A percentile compares a stretch with the other conserved stretches of the same genome.
Conservation (phyloP, 2,329 filamentous ascomycete genomes). For the Claviceps digitariae region DNA sequence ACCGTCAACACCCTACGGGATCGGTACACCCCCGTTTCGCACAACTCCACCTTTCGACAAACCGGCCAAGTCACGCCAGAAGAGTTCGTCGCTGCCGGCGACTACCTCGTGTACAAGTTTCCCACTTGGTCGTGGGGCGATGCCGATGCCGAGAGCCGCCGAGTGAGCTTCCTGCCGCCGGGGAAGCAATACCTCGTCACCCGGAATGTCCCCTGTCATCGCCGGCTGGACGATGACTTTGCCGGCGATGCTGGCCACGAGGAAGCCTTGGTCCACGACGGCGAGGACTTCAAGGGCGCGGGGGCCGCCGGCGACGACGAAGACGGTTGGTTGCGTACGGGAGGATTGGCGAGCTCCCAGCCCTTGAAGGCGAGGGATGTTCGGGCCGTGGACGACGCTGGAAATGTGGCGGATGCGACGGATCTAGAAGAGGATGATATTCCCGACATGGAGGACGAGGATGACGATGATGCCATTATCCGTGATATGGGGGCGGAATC, state of each 20-base stretch:
- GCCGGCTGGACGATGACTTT: conserved; percentile 85
- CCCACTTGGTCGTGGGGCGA: conserved; percentile 96
- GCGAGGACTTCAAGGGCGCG: conserved; percentile 43
- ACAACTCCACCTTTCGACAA: conserved; percentile 84
- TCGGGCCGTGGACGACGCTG: conserved; percentile 76
- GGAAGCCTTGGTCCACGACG: conserved; percentile 73
- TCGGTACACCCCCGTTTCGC: conserved; percentile 74
- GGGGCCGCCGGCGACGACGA: conserved; percentile 47
- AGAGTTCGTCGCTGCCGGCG: conserved; percentile 88
- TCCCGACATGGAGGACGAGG: conserved; percentile 96
- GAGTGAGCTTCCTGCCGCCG: conserved; percentile 66
- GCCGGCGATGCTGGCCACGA: conserved; percentile 77
- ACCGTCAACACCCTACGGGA: conserved; percentile 87
- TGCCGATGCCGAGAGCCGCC: conserved; percentile 66
- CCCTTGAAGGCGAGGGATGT: conserved; percentile 70
- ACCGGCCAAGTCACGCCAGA: conserved; percentile 95
- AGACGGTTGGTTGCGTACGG: conserved; percentile 85
- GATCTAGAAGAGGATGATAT: conserved; percentile 69
- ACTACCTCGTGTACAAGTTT: conserved; percentile 98
- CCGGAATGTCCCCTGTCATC: conserved; percentile 84
- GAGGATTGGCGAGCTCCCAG: conserved; percentile 61
- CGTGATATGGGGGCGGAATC: conserved; percentile 47
- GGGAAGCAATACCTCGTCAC: conserved; percentile 95
- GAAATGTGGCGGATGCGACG: conserved; percentile 66
- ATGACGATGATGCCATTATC: conserved; percentile 95